Conservation (phyloP, 352 stramenopile species). For the Blastocystis sp. region DNA sequence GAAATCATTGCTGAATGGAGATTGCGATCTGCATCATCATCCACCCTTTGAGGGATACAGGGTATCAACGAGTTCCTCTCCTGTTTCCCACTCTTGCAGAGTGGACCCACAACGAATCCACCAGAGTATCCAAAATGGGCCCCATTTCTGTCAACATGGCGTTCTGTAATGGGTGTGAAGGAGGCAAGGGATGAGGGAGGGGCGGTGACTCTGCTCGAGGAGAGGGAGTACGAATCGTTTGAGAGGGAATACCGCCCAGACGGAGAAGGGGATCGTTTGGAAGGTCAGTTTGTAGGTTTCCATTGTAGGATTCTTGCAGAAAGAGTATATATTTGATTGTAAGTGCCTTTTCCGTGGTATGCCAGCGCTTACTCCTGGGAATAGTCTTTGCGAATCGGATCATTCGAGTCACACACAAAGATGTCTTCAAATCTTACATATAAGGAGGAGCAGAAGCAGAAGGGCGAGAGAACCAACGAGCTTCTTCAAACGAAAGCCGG, state of each 20-base stretch:
- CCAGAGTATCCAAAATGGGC: not conserved
- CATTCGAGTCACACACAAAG: not conserved
- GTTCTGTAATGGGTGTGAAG: not conserved
- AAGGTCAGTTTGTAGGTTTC: not conserved
- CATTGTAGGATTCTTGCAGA: not conserved
- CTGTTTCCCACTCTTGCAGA: no score
- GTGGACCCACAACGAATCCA: not conserved
- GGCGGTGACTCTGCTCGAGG: no score
- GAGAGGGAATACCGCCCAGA: no score
- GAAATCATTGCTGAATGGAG: no score
- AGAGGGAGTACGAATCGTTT: no score
- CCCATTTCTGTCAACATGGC: not conserved
- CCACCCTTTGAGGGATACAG: no score
- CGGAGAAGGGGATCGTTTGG: no score
- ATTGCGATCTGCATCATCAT: no score
- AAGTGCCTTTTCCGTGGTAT: not conserved
- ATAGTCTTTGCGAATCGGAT: not conserved
- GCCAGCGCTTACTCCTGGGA: not conserved
- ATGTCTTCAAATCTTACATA: slow-evolving; percentile 49
- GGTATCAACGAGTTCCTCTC: no score
- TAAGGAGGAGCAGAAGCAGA: slow-evolving; percentile 49
- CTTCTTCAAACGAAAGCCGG: slow-evolving; percentile 1
- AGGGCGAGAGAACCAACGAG: slow-evolving; percentile 34
- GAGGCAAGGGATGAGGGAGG: not conserved
- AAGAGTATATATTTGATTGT: not conserved